Evolutionary conservation across 257 asterid species (phyloP), one percentile per base, ranked within the genome.

Genomic region (Nicotiana tomentosiformis): DNA sequence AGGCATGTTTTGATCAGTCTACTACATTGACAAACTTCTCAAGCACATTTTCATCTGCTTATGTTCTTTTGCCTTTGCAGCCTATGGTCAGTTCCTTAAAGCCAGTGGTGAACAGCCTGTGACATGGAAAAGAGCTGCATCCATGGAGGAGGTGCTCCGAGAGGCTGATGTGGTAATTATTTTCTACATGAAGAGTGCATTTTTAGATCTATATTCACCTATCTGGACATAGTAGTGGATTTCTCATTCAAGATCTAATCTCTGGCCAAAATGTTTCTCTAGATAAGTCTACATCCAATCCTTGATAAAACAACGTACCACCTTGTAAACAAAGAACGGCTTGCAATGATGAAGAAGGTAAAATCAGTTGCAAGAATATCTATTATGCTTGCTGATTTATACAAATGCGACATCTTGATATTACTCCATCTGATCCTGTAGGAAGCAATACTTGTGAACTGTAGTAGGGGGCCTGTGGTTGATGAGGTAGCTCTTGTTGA

Each of bases 401-500:
- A 2, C 10, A 30, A 58, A 66, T 23, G 17, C 32, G 18, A 60
- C 3, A n/a, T 53, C 43, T 39, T 58, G 57, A 81, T 55, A 39
- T 10, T 58, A 9, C 83, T 77, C 33, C 20, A 62, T 9, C 60
- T 17, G 29, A 39, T 58, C 32, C 29, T 69, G 81, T 83, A 95
- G 98, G 98, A 95, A 78, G 99, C 99, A 69, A 91, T 95, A 72
- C 98, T 95, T 8, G 84, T 95, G 66, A 95, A 95, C 90, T 95
- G 99, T 91, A 95, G 99, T 91, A 89, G 98, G 86, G 99, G 99
- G 26, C 99, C 99, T 17, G 99, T 95, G 49, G 29, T 95, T 33
- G 97, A 95, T 66, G 99, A 95, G 93, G 96, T 80, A n/a, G 98
- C 98, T 78, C 99, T 95, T 1, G 99, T 95, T 2, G 95, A 94